Percentiles rank a stretch among this genome's conserved stretches.
These are phyloP conservation scores for Mollisia scopiformis DNA, from an alignment of 2,329 filamentous ascomycete genomes.

Conservation along the genomic window DNA sequence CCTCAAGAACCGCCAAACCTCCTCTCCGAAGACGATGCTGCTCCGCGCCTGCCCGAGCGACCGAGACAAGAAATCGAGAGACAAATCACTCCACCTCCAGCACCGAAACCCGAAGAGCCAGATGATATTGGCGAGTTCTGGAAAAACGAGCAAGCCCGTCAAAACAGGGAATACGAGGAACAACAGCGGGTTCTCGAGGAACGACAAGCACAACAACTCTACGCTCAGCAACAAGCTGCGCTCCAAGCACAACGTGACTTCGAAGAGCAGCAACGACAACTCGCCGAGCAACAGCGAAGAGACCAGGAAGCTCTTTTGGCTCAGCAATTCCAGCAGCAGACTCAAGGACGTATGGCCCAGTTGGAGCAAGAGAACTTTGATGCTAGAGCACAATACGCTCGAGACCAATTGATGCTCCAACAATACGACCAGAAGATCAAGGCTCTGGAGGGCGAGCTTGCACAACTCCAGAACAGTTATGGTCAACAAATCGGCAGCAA, in stretches of 20 bases:
- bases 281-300: conserved; percentile 86
- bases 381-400: conserved; percentile 91
- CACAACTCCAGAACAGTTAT: conserved; percentile 79
- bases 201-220: conserved; percentile 80
- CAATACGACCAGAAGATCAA: conserved; percentile 97
- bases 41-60: conserved; percentile 80
- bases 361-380: conserved; percentile 94
- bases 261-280: conserved; percentile 86
- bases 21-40: conserved; percentile 80
- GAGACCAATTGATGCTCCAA: conserved; percentile 95
- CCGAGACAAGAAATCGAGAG: conserved; percentile 75
- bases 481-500: conserved; percentile 85
- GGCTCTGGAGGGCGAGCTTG: conserved; percentile 84
- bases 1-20: conserved; percentile 93
- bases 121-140: conserved; percentile 98
- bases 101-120: conserved; percentile 75
- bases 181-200: conserved; percentile 89
- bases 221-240: conserved; percentile 80
- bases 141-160: conserved; percentile 88
- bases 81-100: conserved; percentile 69
- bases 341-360: conserved; percentile 93
- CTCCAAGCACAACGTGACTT: conserved; percentile 92
- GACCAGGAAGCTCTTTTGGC: conserved; percentile 88
- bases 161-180: conserved; percentile 93
- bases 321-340: conserved; percentile 91